These are phyloP conservation scores for Penicillium cosmopolitanum DNA, from an alignment of 495 filamentous ascomycete genomes.

Conservation along the genomic window DNA sequence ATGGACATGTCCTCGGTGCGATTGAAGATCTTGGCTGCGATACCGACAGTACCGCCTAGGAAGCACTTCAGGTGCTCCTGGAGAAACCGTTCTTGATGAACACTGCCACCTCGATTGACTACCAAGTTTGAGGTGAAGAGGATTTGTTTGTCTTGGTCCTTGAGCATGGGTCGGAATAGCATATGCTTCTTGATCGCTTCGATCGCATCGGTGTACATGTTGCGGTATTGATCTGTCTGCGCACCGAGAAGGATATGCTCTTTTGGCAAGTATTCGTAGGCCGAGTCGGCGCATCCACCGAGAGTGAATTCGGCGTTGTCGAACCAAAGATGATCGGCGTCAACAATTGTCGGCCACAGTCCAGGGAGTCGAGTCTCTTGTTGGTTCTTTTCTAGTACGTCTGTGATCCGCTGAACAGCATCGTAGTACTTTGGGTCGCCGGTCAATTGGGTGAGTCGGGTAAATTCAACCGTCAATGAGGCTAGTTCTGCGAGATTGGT, in stretches of 20 bases:
- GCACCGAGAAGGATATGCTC: constrained; percentile 76
- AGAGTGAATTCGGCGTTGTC: constrained; percentile 66
- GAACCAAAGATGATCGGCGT: constrained; percentile 59
- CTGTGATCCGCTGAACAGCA: constrained; percentile 83
- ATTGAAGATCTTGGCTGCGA: constrained; percentile 63
- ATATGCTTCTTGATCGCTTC: constrained; percentile 74
- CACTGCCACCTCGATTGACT: constrained; percentile 20
- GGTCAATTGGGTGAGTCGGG: constrained; percentile 87
- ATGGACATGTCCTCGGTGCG: constrained; percentile 55
- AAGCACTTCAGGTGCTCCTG: constrained; percentile 65
- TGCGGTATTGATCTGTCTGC: constrained; percentile 72
- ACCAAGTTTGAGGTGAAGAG: constrained; percentile 67
- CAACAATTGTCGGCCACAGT: constrained; percentile 79
- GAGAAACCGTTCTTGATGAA: constrained; percentile 39
- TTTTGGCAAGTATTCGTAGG: constrained; percentile 98
- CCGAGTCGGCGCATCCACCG: constrained; percentile 87
- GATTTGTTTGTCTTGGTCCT: constrained; percentile 69
- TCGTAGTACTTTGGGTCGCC: constrained; percentile 87
- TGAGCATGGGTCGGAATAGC: constrained; percentile 79
- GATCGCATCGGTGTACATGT: constrained; percentile 75
- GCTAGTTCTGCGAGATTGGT: constrained; percentile 80
- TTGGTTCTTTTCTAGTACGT: constrained; percentile 78
- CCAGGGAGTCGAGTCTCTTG: constrained; percentile 70
- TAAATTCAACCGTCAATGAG: constrained; percentile 89
- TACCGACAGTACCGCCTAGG: constrained; percentile 62